A percentile compares a stretch with the other conserved stretches of the same genome.
Evolutionary conservation across 805 yeast species (phyloP).

Genomic region (Suhomyces kilbournensis): DNA sequence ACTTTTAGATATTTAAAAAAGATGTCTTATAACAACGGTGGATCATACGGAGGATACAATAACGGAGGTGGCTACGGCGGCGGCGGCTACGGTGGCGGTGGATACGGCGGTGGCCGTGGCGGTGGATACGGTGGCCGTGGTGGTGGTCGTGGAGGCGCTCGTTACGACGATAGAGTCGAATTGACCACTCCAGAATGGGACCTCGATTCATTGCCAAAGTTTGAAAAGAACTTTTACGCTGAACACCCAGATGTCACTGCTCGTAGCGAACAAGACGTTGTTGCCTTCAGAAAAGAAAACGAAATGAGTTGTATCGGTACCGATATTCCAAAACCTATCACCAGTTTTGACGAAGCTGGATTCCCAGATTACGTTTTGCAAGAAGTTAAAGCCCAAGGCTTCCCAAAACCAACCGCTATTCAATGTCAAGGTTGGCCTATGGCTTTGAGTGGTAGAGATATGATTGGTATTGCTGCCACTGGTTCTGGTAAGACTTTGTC

Average conservation of each 20-base stretch:
- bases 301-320: slow-evolving; percentile 84
- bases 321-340: slow-evolving; percentile 92
- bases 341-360: slow-evolving; percentile 93
- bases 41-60: slow-evolving; percentile 20
- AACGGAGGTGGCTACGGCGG: slow-evolving; percentile 38
- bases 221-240: slow-evolving; percentile 91
- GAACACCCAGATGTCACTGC: slow-evolving; percentile 78
- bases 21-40: slow-evolving; percentile 40
- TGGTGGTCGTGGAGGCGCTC: slow-evolving; percentile 28
- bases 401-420: slow-evolving; percentile 90
- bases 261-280: slow-evolving; percentile 73
- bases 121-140: slow-evolving; percentile 18
- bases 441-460: slow-evolving; percentile 98
- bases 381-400: slow-evolving; percentile 90
- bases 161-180: slow-evolving; percentile 44
- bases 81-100: slow-evolving; percentile 30
- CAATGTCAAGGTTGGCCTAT: slow-evolving; percentile 99
- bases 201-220: slow-evolving; percentile 70
- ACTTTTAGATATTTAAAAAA: slow-evolving; percentile 5
- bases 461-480: slow-evolving; percentile 98
- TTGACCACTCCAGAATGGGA: slow-evolving; percentile 82
- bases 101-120: slow-evolving; percentile 32
- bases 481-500: slow-evolving; percentile 99
- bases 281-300: slow-evolving; percentile 70
- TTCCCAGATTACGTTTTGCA: slow-evolving; percentile 90